A percentile compares a stretch with the other conserved stretches of the same genome.
These are phyloP conservation scores for Helotiales sp. DNA, from an alignment of 2,329 filamentous ascomycete genomes.

Conservation along the genomic window DNA sequence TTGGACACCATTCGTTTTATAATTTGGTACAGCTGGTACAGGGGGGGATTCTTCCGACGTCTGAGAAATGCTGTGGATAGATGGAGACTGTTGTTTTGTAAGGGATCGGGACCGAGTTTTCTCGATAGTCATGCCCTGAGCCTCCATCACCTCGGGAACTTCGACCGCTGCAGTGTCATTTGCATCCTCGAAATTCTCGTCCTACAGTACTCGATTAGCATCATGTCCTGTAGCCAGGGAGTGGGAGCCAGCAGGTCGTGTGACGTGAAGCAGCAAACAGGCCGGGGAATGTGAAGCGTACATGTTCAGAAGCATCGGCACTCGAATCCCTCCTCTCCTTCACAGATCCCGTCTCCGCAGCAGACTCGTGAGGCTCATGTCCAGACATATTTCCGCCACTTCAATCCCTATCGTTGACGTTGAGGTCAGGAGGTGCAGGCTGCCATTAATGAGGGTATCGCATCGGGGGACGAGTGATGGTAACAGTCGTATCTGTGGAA, in stretches of 20 bases:
- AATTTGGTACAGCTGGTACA: slow-evolving; percentile 21
- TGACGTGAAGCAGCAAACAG: slow-evolving; percentile 16
- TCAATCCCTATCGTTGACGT: not conserved
- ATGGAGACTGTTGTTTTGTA: slow-evolving; percentile 43
- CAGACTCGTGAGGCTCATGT: slow-evolving; percentile 18
- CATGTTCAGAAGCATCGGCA: slow-evolving; percentile 23
- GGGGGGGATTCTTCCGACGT: slow-evolving; percentile 25
- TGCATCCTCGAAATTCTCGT: slow-evolving; percentile 86
- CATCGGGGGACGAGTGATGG: not conserved
- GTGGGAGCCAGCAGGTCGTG: slow-evolving; percentile 20
- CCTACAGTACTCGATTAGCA: slow-evolving; percentile 16
- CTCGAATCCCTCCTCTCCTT: slow-evolving; percentile 13
- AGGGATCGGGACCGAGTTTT: slow-evolving; percentile 33
- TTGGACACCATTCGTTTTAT: slow-evolving; percentile 32
- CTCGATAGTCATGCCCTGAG: too few species aligned
- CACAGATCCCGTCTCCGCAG: slow-evolving; percentile 7
- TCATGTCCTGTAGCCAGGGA: slow-evolving; percentile 1
- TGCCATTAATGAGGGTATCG: not conserved
- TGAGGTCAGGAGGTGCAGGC: not conserved
- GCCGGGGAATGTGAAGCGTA: slow-evolving; percentile 12
- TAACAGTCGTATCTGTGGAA: not conserved
- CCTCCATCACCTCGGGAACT: slow-evolving; percentile 19
- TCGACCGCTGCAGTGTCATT: slow-evolving; percentile 49
- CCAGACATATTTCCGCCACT: slow-evolving; percentile 19
- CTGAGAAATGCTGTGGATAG: slow-evolving; percentile 26